Base-by-base conservation (phyloP, 345 rosid species). In the Nasturtium officinale region DNA sequence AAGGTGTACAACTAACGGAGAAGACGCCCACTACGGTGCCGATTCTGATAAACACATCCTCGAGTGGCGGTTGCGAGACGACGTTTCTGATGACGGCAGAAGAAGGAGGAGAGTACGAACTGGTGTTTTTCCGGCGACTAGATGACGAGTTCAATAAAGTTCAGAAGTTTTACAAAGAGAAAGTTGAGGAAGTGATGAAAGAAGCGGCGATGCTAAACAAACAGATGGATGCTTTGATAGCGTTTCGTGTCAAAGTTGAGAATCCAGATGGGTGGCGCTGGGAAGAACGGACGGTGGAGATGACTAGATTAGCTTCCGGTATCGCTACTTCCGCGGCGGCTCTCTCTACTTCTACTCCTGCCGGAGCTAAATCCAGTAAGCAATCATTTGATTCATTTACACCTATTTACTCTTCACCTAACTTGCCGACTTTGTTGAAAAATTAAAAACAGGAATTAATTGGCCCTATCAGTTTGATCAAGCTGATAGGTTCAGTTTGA, bases 211-310 rank as follows among this genome's bases (percentile, higher is more conserved):
- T 74, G 72, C 71, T 79, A 5, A 74, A 74, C 7, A 78, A 62
- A 62, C 81, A 78, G 9, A 78, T 78, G 81, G 82, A 79, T 2
- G 82, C 79, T 68, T 69, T 90, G 79, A 86, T 90, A 29, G 96
- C 92, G 65, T 83, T 87, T 28, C 78, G 90, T 69, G 71, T 82
- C 2, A 87, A 90, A 80, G 92, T 90, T 30, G 90, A 90, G 80
- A 82, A 87, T 75, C 96, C 90, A 0, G 55, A 30, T 1, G 89
- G 77, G 11, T 82, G 82, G 78, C 16, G 17, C 3, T 62, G 78
- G 71, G 67, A 61, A 0, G 87, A 84, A 29, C 67, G 83, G 53
- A 29, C 79, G 7, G 82, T 62, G 29, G 91, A 89, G 63, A 76
- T 87, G 64, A 87, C 84, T 59, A 82, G 88, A 0, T 81, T 87